Percentiles rank a stretch among this genome's conserved stretches.
Conservation (phyloP, 2,329 filamentous ascomycete species). For the Colletotrichum sp. region DNA sequence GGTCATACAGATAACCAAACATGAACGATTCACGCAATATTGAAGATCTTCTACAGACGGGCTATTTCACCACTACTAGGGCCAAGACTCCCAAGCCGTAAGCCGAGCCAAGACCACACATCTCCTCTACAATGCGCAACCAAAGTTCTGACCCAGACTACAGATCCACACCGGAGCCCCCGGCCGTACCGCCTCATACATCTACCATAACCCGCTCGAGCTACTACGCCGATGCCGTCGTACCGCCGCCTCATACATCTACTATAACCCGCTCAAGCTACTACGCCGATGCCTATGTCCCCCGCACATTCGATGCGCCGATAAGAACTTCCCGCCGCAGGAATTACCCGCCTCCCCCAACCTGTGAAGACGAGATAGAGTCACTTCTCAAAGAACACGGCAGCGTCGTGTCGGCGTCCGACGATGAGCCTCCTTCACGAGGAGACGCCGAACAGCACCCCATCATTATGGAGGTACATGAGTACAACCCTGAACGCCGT, state of each 20-base stretch:
- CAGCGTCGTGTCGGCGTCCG: constrained; percentile 30
- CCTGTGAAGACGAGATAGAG: constrained; percentile 71
- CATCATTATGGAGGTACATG: constrained; percentile 67
- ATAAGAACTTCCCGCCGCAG: constrained; percentile 21
- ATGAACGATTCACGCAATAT: constrained; percentile 52
- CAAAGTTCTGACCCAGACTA: background rate
- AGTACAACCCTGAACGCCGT: constrained; percentile 66
- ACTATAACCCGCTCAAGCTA: background rate
- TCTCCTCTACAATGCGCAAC: background rate
- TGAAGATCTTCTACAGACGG: constrained; percentile 51
- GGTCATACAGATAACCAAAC: constrained; percentile 19
- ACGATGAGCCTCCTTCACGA: constrained; percentile 63
- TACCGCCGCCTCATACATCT: background rate
- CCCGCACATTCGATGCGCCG: constrained; percentile 22
- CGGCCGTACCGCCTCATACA: constrained; percentile 14
- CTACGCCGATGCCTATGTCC: background rate
- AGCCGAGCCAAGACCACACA: constrained; percentile 13
- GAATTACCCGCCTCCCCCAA: constrained; percentile 64
- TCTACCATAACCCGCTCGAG: background rate
- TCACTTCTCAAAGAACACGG: constrained; percentile 67
- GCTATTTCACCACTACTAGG: constrained; percentile 55
- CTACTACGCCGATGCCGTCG: background rate
- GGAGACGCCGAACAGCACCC: constrained; percentile 73
- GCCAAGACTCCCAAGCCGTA: constrained; percentile 41
- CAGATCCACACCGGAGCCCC: constrained; percentile 9